Base-by-base conservation (phyloP, 192 early-diverging fungal species). In the Entomortierella beljakovae region DNA sequence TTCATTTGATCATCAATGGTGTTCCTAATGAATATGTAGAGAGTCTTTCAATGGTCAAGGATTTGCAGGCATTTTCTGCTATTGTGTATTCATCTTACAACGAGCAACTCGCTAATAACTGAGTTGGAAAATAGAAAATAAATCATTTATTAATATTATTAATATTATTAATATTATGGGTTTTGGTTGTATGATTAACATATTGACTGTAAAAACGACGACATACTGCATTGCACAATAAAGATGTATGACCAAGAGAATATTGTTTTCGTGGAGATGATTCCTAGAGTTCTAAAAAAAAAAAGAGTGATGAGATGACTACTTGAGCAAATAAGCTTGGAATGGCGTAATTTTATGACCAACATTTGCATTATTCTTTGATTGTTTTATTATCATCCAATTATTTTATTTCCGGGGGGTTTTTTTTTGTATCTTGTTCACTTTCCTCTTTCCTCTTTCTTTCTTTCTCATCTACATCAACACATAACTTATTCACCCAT, bases 41-140 rank as follows among this genome's bases (percentile, higher is more conserved):
- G 54, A 85, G 84, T 64, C 42, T 94, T 67, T 85, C 88, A 31
- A 86, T 89, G 50, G 85, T 90, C 50, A 91, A 89, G 69, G 92
- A 94, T 61, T 72, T 94, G 25, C 91, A 93, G 68, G 93, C 90
- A 3, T 88, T 94, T 37, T 91, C 92, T n/a, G 93, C 92, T 3
- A 86, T 91, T 15, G 88, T 94, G 31, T 94, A 94, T 68, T 90
- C 92, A 0, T 88, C 91, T 46, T 88, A 89, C 61, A 87, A 83
- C 16, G 57, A 83, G 9, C 35, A 64, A 26, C 85, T 34, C 26
- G 18, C 50, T 23, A 59, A 8, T 31, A 34, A 56, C n/a, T n/a
- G n/a, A n/a, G n/a, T n/a, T n/a, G n/a, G n/a, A n/a, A n/a, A n/a
- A 15, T 57, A 64, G 54, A 60, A 11, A 20, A 46, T n/a, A n/a